Percentiles rank a stretch among this genome's conserved stretches.
Conservation (phyloP, 176 grass and related monocot genomes). For the Eleusine indica region DNA sequence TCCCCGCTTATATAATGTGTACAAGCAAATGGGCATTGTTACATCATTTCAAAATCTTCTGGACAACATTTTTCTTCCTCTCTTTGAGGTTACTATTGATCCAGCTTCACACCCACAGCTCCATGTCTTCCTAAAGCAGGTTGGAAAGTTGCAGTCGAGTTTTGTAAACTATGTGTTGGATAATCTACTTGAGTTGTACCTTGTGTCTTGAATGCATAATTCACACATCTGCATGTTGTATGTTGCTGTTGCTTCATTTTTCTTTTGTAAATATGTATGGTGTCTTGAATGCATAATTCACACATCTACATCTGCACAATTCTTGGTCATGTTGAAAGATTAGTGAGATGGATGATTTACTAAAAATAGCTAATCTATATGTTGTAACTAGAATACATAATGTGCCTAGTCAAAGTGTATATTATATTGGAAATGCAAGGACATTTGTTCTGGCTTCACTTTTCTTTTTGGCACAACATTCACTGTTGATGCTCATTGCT, state of each 20-base stretch:
- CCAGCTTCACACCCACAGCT: conserved; percentile 94
- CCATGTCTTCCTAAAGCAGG: conserved; percentile 94
- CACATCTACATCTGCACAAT: not conserved
- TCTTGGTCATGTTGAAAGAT: not conserved
- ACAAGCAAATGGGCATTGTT: conserved; percentile 98
- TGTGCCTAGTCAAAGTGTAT: conserved; percentile 1
- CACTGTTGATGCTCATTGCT: not conserved
- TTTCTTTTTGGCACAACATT: conserved; percentile 12
- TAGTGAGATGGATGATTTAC: not conserved
- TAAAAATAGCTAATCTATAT: not conserved
- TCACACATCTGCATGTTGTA: not conserved
- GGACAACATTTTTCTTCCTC: conserved; percentile 98
- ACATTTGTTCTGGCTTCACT: not conserved
- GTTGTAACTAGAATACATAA: not conserved
- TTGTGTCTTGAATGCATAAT: conserved; percentile 12
- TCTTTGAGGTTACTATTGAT: conserved; percentile 96
- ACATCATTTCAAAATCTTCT: conserved; percentile 97
- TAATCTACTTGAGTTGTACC: not conserved
- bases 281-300: too few relatives aligned
- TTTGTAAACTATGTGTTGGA: conserved; percentile 36
- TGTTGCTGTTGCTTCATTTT: conserved; percentile 5
- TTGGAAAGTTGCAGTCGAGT: conserved; percentile 30
- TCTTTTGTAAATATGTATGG: conserved; percentile 2
- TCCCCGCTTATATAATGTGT: conserved; percentile 91
- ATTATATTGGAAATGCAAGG: conserved; percentile 1